Evolutionary conservation across 805 yeast species (phyloP).

Genomic region (Saturnispora ahearnii): DNA sequence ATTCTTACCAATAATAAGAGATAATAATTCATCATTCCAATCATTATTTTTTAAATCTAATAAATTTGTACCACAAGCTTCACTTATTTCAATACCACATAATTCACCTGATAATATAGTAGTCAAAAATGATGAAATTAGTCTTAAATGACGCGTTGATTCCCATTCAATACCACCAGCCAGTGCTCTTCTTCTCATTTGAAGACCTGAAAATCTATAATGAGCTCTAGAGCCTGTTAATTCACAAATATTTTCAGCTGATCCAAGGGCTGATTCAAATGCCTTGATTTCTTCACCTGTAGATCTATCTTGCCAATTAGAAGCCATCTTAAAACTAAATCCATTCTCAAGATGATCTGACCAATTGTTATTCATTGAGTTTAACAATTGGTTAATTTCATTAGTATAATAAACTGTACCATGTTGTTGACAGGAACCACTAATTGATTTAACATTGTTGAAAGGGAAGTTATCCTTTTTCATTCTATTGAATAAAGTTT

Average conservation of each 20-base stretch:
- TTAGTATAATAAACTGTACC: slow-evolving; percentile 79
- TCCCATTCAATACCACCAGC: slow-evolving; percentile 42
- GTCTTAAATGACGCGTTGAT: slow-evolving; percentile 52
- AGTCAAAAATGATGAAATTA: slow-evolving; percentile 73
- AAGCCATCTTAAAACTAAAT: slow-evolving; percentile 58
- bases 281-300: slow-evolving; percentile 58
- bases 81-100: slow-evolving; percentile 66
- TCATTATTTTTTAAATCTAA: slow-evolving; percentile 56
- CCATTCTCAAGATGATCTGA: slow-evolving; percentile 40
- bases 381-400: slow-evolving; percentile 35
- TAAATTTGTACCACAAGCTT: slow-evolving; percentile 89
- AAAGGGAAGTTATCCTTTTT: slow-evolving; percentile 46
- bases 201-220: slow-evolving; percentile 87
- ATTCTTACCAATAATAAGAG: slow-evolving; percentile 46
- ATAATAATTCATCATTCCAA: slow-evolving; percentile 50
- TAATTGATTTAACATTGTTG: slow-evolving; percentile 49
- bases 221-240: slow-evolving; percentile 84
- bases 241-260: slow-evolving; percentile 47
- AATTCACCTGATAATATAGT: slow-evolving; percentile 59
- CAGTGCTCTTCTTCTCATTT: slow-evolving; percentile 63
- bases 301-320: slow-evolving; percentile 95
- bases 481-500: slow-evolving; percentile 49
- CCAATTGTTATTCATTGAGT: slow-evolving; percentile 28
- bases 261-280: slow-evolving; percentile 57
- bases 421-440: slow-evolving; percentile 90